Percentiles rank a stretch among this genome's conserved stretches.
These are phyloP conservation scores for Claviceps sp. DNA, from an alignment of 2,329 filamentous ascomycete species.

Conservation along the genomic window DNA sequence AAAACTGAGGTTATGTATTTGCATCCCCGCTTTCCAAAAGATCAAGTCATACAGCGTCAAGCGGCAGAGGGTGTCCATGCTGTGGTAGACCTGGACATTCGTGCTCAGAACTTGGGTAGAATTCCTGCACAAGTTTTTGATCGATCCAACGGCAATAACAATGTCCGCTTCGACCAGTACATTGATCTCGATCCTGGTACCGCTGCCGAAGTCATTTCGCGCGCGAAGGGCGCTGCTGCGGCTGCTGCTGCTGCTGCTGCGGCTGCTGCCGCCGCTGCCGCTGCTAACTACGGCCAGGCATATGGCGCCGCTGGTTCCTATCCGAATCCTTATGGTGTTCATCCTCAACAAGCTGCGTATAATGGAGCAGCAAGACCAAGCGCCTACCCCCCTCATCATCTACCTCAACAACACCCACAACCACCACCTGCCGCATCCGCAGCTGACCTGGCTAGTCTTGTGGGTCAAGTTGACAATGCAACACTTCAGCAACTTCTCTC, in stretches of 20 bases:
- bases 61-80: slow-evolving; percentile 81
- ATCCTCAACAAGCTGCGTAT: slow-evolving; percentile 14
- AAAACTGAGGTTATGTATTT: slow-evolving; percentile 70
- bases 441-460: slow-evolving; percentile 48
- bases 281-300: slow-evolving; percentile 17
- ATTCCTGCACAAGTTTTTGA: slow-evolving; percentile 80
- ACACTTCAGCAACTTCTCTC: slow-evolving; percentile 59
- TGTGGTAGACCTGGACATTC: slow-evolving; percentile 62
- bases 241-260: slow-evolving; percentile 13
- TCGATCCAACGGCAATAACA: slow-evolving; percentile 57
- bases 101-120: slow-evolving; percentile 55
- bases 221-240: slow-evolving; percentile 42
- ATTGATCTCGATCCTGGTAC: slow-evolving; percentile 65
- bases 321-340: slow-evolving; percentile 19
- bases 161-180: slow-evolving; percentile 79
- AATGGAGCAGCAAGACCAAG: slow-evolving; percentile 13
- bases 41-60: slow-evolving; percentile 70
- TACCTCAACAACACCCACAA: slow-evolving; percentile 12
- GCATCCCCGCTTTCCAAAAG: slow-evolving; percentile 61
- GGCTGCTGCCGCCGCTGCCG: slow-evolving; percentile 13
- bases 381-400: slow-evolving; percentile 16
- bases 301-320: slow-evolving; percentile 16
- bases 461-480: slow-evolving; percentile 54
- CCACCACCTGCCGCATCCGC: slow-evolving; percentile 21
- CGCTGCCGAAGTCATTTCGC: slow-evolving; percentile 67